Percentiles rank a stretch among this genome's conserved stretches.
These are phyloP conservation scores for Tetracentron sinense DNA, from an alignment of 164 flowering plant genomes.

Conservation along the genomic window DNA sequence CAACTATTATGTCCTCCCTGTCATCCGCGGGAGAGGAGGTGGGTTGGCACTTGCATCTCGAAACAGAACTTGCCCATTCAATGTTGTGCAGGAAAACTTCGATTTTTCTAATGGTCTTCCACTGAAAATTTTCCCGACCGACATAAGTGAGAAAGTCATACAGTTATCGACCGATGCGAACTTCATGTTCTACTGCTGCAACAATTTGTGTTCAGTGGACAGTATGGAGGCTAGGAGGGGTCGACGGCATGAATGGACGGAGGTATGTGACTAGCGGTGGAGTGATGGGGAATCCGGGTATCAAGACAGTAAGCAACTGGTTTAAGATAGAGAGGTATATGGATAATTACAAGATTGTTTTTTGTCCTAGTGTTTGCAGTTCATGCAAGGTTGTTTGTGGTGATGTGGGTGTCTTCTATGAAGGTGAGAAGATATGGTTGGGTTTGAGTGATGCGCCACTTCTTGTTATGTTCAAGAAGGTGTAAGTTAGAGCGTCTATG, in stretches of 20 bases:
- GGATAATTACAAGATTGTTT: conserved; percentile 33
- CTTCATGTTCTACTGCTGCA: conserved; percentile 18
- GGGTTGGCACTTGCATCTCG: conserved; percentile 13
- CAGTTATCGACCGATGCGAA: conserved; percentile 16
- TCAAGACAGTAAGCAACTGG: conserved; percentile 24
- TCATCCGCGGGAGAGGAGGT: conserved; percentile 16
- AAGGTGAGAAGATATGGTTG: conserved; percentile 32
- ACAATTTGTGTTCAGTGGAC: conserved; percentile 28
- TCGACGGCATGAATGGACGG: conserved; percentile 9
- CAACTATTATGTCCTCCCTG: conserved; percentile 23
- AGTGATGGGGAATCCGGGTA: conserved; percentile 14
- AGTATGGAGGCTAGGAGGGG: conserved; percentile 23
- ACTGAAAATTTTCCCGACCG: conserved; percentile 10
- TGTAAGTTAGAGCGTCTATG: not conserved
- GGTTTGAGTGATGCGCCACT: conserved; percentile 31
- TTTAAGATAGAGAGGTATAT: conserved; percentile 24
- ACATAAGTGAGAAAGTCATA: not conserved
- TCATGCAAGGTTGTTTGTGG: conserved; percentile 34
- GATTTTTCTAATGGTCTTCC: conserved; percentile 18
- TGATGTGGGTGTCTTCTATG: conserved; percentile 32
- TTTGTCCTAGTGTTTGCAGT: conserved; percentile 32
- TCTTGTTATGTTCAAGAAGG: conserved; percentile 31
- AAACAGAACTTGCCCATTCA: conserved; percentile 17
- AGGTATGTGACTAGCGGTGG: conserved; percentile 24
- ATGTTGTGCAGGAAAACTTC: conserved; percentile 13